Percentiles rank a stretch among this genome's conserved stretches.
Evolutionary conservation across 495 filamentous ascomycete species (phyloP).

Genomic region (Cetradonia linearis): DNA sequence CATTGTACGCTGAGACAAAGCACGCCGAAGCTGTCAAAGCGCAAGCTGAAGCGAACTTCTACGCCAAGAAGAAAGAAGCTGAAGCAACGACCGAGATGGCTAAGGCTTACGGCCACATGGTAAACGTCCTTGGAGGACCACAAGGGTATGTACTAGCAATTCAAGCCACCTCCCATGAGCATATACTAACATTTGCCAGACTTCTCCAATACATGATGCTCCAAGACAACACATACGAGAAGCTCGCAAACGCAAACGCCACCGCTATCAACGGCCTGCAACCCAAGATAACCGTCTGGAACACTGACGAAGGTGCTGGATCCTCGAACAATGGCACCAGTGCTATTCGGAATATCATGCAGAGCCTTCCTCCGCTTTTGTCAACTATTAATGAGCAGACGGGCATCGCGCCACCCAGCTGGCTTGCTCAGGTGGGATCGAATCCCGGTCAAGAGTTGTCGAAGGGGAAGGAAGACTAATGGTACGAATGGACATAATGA

Average conservation of each 20-base stretch:
- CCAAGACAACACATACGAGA: conserved; percentile 33
- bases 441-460: neutral
- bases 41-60: conserved; percentile 53
- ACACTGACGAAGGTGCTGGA: conserved; percentile 47
- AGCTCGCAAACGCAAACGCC: conserved; percentile 39
- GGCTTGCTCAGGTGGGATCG: conserved; percentile 44
- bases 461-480: neutral
- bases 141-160: conserved; percentile 33
- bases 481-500: neutral
- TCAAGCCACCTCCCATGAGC: neutral
- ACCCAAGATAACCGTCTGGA: conserved; percentile 84
- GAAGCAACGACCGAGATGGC: conserved; percentile 66
- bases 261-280: conserved; percentile 62
- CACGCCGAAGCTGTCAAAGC: conserved; percentile 37
- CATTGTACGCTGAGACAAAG: conserved; percentile 26
- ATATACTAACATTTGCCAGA: neutral
- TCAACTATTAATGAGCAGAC: conserved; percentile 78
- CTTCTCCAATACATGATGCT: conserved; percentile 63
- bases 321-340: conserved; percentile 35
- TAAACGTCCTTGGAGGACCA: conserved; percentile 63
- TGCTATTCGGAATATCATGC: conserved; percentile 53
- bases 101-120: conserved; percentile 59
- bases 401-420: conserved; percentile 61
- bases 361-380: conserved; percentile 67
- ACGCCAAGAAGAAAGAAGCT: conserved; percentile 57